Percentiles rank a stretch among this genome's conserved stretches.
Conservation (phyloP, 2,329 filamentous ascomycete genomes). For the Tolypocladium guangdongense region DNA sequence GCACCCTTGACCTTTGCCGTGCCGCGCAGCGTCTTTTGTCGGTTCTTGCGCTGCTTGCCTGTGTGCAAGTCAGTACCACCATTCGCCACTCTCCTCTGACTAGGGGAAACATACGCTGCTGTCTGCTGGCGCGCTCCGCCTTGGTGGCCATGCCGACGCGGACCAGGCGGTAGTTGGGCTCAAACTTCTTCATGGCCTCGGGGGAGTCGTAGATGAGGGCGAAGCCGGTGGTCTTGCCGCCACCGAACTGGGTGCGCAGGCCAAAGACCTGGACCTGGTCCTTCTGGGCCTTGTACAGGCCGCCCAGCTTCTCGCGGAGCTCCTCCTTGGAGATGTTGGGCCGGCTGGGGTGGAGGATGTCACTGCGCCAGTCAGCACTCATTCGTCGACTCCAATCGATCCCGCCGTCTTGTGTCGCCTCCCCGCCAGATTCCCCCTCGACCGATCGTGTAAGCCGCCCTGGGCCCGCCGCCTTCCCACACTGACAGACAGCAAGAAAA, state of each 20-base stretch:
- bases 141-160: conserved; percentile 86
- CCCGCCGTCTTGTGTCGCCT: not conserved
- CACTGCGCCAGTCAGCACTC: conserved; percentile 44
- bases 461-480: not conserved
- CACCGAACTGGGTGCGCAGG: conserved; percentile 97
- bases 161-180: conserved; percentile 95
- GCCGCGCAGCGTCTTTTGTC: conserved; percentile 95
- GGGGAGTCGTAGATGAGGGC: conserved; percentile 96
- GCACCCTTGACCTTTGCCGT: conserved; percentile 97
- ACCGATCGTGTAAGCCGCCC: not conserved
- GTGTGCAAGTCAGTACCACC: conserved; percentile 21
- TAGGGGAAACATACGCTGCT: conserved; percentile 75
- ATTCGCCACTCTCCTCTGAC: not conserved
- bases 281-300: conserved; percentile 97
- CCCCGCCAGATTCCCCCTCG: not conserved
- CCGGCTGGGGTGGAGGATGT: conserved; percentile 98
- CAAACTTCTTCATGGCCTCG: conserved; percentile 99
- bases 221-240: conserved; percentile 98
- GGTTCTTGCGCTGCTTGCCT: conserved; percentile 99
- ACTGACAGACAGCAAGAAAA: not conserved
- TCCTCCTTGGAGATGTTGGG: conserved; percentile 99
- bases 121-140: conserved; percentile 94
- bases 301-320: conserved; percentile 86
- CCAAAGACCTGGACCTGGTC: conserved; percentile 97
- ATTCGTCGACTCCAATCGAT: not conserved